Base-by-base conservation (phyloP, 345 rosid species). In the Limnanthes douglasii region DNA sequence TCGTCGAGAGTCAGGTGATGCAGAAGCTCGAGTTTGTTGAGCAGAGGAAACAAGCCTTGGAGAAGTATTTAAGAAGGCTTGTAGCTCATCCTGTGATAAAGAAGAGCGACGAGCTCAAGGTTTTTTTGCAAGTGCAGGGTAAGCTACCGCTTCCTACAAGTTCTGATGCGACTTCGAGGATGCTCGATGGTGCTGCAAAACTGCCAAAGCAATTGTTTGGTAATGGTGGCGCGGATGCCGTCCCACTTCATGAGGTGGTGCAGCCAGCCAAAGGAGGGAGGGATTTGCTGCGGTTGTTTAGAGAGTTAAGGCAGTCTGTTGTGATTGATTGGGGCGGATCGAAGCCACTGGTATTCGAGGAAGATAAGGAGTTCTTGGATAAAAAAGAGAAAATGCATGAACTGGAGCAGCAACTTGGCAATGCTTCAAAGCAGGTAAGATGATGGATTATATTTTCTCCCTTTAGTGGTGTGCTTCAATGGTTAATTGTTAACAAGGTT, bases 1-100 rank as follows among this genome's bases (percentile, higher is more conserved):
- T 79, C 11, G 81, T 79, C n/a, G 92, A 75, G 68, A 59, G 75
- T 29, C 81, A 79, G 54, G 81, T 79, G 44, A 79, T 75, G 85
- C 85, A 79, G 40, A 79, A 79, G 58, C 81, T 71, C 68, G 81
- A 75, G 14, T 79, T 79, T 12, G 75, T 79, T 16, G 85, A 79
- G 67, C 81, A 74, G 56, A 66, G 81, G 50, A 57, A 78, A 47
- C 55, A 74, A 34, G 69, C 75, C 1, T 57, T 79, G 48, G 80
- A 75, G 75, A 79, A 64, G 53, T 79, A 72, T 47, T 24, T 79
- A 57, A 61, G 63, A 56, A 54, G 73, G 39, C 59, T 79, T 6
- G 72, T 60, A 2, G 65, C 40, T 4, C 92, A 79, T 57, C 81
- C 75, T 0, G 41, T 79, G 30, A 66, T 79, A 23, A 46, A 54